These are phyloP conservation scores for Penicillium sp. DNA, from an alignment of 2,329 filamentous ascomycete species.

Conservation along the genomic window DNA sequence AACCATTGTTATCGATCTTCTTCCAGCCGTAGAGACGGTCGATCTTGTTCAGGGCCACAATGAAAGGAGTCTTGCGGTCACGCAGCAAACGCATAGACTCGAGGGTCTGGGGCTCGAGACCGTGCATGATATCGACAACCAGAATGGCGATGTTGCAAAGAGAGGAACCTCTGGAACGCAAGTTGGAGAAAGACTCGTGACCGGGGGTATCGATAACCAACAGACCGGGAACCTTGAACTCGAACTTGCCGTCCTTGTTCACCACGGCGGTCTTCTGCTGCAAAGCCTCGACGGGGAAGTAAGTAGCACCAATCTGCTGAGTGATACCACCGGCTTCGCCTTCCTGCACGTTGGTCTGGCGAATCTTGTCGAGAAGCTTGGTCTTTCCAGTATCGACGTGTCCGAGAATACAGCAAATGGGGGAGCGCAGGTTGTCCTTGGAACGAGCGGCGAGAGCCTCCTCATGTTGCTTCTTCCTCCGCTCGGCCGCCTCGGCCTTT, in stretches of 20 bases:
- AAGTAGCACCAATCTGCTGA: conserved; percentile 98
- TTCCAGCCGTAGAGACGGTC: conserved; percentile 99
- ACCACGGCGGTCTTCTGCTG: conserved; percentile 88
- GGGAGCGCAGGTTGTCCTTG: conserved; percentile 89
- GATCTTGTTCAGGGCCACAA: conserved; percentile 98
- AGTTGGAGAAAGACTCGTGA: conserved; percentile 99
- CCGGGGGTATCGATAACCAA: conserved; percentile 96
- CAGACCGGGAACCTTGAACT: conserved; percentile 96
- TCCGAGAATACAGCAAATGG: conserved; percentile 98
- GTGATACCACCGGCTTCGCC: conserved; percentile 99
- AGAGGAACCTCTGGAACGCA: conserved; percentile 92
- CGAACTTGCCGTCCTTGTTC: conserved; percentile 82
- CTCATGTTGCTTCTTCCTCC: conserved; percentile 84
- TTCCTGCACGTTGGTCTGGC: conserved; percentile 97
- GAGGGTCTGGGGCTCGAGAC: conserved; percentile 90
- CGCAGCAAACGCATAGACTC: conserved; percentile 94
- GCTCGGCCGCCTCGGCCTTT: conserved; percentile 83
- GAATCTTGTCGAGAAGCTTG: conserved; percentile 97
- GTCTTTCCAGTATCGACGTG: conserved; percentile 99
- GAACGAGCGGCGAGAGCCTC: conserved; percentile 86
- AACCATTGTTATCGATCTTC: conserved; percentile 97
- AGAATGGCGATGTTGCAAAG: conserved; percentile 99
- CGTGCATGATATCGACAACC: conserved; percentile 99
- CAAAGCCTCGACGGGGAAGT: conserved; percentile 94
- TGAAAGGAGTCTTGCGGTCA: conserved; percentile 94